Evolutionary conservation across 257 asterid species (phyloP).

Genomic region (Thymus mandschuricus): DNA sequence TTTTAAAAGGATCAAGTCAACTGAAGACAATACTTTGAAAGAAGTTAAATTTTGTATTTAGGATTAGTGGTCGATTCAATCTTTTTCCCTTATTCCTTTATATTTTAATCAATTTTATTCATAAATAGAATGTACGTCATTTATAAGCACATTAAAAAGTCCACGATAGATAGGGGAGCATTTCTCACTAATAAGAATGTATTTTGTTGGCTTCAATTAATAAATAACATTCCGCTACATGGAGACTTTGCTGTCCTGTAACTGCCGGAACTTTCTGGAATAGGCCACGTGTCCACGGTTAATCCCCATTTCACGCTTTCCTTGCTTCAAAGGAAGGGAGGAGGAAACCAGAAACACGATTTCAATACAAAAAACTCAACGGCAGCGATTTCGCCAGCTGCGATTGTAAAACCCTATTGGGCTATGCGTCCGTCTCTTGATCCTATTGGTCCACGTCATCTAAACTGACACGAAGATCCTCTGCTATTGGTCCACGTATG

Average conservation of each 20-base stretch:
- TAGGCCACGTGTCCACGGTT: conserved; percentile 3
- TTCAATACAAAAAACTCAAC: not conserved
- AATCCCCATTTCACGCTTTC: not conserved
- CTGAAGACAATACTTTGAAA: too few species aligned
- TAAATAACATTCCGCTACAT: too few species aligned
- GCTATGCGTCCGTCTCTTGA: not conserved
- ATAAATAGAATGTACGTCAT: too few species aligned
- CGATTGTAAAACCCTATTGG: not conserved
- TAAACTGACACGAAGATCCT: not conserved
- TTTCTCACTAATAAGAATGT: too few species aligned
- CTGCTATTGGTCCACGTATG: conserved; percentile 24
- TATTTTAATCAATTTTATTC: too few species aligned
- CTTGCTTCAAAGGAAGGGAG: not conserved
- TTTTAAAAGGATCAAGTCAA: too few species aligned
- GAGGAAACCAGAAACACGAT: not conserved
- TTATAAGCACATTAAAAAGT: too few species aligned
- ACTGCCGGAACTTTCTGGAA: conserved; percentile 7
- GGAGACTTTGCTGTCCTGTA: not conserved
- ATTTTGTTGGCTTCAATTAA: not conserved
- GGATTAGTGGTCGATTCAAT: too few species aligned
- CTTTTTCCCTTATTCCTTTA: too few species aligned
- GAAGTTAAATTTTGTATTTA: too few species aligned
- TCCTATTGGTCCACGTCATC: conserved; percentile 32
- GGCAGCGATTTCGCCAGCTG: conserved; percentile 4
- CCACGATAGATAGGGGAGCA: too few species aligned